Evolutionary conservation across 1,139 yeast genomes (phyloP), one percentile per base, ranked within the genome.

Genomic region (Yamadazyma oceani): DNA sequence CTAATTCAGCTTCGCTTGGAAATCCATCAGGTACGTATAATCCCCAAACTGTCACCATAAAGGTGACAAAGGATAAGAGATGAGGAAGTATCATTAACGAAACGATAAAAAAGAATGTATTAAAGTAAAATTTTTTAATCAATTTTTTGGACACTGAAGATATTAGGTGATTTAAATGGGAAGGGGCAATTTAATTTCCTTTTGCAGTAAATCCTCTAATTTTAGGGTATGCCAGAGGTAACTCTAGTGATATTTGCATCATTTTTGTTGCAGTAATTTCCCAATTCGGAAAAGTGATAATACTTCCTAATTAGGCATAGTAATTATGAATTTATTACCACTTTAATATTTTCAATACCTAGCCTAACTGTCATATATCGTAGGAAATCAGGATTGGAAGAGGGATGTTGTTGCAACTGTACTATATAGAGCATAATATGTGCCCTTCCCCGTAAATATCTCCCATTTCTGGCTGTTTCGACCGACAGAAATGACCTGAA

Each of bases 301-400:
- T 37, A 33, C 38, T 46, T 36, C 53, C 52, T 41, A 34, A 27
- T 49, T 41, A 24, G 51, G 54, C 31, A 43, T 42, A 26, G 42
- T 41, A 32, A 42, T 36, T 28, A 29, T n/a, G n/a, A n/a, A n/a
- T n/a, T n/a, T n/a, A n/a, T n/a, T n/a, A n/a, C n/a, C n/a, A n/a
- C n/a, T n/a, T n/a, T n/a, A n/a, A n/a, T n/a, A n/a, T n/a, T n/a
- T n/a, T n/a, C n/a, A n/a, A n/a, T n/a, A n/a, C n/a, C n/a, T n/a
- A n/a, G n/a, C n/a, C n/a, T n/a, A n/a, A n/a, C n/a, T n/a, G n/a
- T n/a, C n/a, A n/a, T n/a, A n/a, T n/a, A n/a, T n/a, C n/a, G n/a
- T n/a, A n/a, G n/a, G n/a, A n/a, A n/a, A n/a, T n/a, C n/a, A n/a
- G n/a, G n/a, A n/a, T n/a, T n/a, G n/a, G n/a, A n/a, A n/a, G n/a